Conservation (phyloP, 2,329 filamentous ascomycete species). For the Aspergillus sojae region DNA sequence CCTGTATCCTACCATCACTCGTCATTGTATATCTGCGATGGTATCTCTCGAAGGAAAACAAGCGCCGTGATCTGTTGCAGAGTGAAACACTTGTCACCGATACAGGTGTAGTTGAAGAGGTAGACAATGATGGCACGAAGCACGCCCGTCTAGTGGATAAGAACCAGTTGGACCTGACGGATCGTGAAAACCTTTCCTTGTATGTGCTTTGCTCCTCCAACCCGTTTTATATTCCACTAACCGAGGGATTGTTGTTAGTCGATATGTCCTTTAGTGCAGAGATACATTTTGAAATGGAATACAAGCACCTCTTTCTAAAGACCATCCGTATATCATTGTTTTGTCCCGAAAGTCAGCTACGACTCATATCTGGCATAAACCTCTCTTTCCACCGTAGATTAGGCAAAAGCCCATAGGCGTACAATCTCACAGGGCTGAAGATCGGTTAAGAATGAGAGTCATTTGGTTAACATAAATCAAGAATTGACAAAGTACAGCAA, state of each 20-base stretch:
- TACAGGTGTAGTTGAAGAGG: neutral
- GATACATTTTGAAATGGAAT: neutral
- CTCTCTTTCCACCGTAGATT: no score
- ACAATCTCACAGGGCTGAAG: neutral
- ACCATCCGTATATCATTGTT: neutral
- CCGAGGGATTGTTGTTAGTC: neutral
- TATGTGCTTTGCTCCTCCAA: neutral
- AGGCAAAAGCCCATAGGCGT: no score
- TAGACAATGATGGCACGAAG: constrained; percentile 25
- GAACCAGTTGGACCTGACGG: constrained; percentile 40
- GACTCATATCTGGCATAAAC: no score
- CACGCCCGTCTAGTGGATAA: constrained; percentile 36
- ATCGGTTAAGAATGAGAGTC: neutral
- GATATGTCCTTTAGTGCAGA: neutral
- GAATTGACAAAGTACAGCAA: neutral
- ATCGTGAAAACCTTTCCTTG: constrained; percentile 37
- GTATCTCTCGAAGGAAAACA: constrained; percentile 47
- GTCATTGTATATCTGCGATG: constrained; percentile 45
- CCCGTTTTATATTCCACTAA: neutral
- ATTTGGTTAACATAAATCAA: neutral
- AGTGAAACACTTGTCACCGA: neutral
- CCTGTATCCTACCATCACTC: constrained; percentile 42
- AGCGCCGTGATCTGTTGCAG: constrained; percentile 37
- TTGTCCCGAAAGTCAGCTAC: no score
- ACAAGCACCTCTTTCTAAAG: neutral